A percentile compares a stretch with the other conserved stretches of the same genome.
These are phyloP conservation scores for Cordyceps cateniannulata DNA, from an alignment of 2,329 filamentous ascomycete genomes.

Conservation along the genomic window DNA sequence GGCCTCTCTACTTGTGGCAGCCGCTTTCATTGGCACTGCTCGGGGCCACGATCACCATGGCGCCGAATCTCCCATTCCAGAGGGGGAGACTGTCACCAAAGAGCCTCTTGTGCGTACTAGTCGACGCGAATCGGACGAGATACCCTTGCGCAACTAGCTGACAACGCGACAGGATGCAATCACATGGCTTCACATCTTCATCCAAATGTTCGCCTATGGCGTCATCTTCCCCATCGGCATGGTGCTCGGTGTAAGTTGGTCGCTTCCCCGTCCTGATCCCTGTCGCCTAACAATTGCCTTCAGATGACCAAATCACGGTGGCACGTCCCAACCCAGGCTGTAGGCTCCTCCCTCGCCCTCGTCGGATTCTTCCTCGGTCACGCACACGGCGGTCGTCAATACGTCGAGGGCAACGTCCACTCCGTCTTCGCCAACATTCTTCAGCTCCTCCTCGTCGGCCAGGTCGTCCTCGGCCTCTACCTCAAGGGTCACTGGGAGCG, in stretches of 20 bases:
- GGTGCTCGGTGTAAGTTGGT: constrained; percentile 69
- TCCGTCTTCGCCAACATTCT: constrained; percentile 71
- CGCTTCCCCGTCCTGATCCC: neutral
- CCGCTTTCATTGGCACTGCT: constrained; percentile 18
- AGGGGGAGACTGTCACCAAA: constrained; percentile 61
- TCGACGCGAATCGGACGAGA: neutral
- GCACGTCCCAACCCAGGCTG: constrained; percentile 84
- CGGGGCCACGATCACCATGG: constrained; percentile 44
- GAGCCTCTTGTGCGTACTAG: constrained; percentile 61
- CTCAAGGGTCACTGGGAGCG: constrained; percentile 83
- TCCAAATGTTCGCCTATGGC: constrained; percentile 83
- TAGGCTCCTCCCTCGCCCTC: constrained; percentile 69
- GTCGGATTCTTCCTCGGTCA: constrained; percentile 89
- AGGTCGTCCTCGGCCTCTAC: constrained; percentile 78
- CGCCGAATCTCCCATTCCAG: constrained; percentile 49
- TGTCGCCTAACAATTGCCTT: constrained; percentile 9
- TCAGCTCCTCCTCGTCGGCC: constrained; percentile 70
- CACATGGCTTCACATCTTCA: constrained; percentile 88
- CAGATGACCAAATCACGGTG: constrained; percentile 85
- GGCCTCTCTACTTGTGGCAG: neutral
- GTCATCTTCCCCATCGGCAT: constrained; percentile 91
- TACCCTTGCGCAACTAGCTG: constrained; percentile 20
- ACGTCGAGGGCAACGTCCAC: constrained; percentile 69
- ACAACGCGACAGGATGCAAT: constrained; percentile 58
- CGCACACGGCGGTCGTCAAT: constrained; percentile 81